These are phyloP conservation scores for Pseudonitzschia multistriata DNA, from an alignment of 108 stramenopile genomes.

Conservation along the genomic window DNA sequence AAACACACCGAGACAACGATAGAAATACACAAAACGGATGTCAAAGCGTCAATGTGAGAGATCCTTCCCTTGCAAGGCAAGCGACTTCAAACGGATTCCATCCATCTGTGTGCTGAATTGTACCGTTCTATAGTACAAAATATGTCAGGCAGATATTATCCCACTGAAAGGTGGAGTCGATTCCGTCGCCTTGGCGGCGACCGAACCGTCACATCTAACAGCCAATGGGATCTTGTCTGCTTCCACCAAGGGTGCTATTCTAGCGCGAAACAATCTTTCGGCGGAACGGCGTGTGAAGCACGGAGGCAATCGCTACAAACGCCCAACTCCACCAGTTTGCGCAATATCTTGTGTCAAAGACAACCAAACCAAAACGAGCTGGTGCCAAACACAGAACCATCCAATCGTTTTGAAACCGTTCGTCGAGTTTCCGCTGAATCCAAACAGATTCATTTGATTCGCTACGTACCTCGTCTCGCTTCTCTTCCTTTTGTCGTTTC, in stretches of 20 bases:
- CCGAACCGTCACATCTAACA: constrained; percentile 39
- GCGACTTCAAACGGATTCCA: no score
- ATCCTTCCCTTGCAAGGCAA: neutral
- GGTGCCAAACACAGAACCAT: neutral
- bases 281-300: neutral
- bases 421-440: no score
- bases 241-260: constrained; percentile 11
- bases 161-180: constrained; percentile 43
- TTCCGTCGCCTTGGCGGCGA: constrained; percentile 75
- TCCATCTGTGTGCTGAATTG: no score
- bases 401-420: neutral
- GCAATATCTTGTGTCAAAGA: neutral
- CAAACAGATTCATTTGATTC: neutral
- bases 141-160: constrained; percentile 74
- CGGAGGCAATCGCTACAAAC: neutral
- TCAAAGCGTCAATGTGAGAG: constrained; percentile 1
- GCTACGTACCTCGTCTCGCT: constrained; percentile 58
- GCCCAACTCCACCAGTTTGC: constrained; percentile 1
- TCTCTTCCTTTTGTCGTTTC: constrained; percentile 68
- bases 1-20: neutral
- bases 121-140: no score
- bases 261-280: constrained; percentile 1
- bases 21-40: constrained; percentile 14
- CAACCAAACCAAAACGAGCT: neutral
- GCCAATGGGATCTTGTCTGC: constrained; percentile 70